Base-by-base conservation (phyloP, 2,329 filamentous ascomycete genomes). In the Venturia effusa region DNA sequence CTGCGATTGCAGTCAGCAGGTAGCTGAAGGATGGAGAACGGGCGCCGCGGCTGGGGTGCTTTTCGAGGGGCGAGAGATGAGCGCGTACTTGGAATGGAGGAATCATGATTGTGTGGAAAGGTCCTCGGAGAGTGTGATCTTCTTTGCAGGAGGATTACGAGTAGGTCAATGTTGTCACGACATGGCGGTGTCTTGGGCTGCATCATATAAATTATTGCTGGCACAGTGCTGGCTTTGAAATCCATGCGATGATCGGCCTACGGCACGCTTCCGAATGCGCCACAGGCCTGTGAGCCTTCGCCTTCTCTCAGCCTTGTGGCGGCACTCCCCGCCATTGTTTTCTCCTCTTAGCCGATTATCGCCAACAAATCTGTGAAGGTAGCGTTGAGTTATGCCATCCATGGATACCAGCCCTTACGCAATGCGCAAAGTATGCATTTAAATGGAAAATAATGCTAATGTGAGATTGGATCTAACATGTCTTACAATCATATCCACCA, bases 1-100 rank as follows among this genome's bases (percentile, higher is more conserved):
- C 88, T 97, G 64, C 61, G 43, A 24, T 48, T 43, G 32, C 34
- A 62, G 45, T 62, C 61, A 60, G 59, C 59, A 57, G 51, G 15
- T 34, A 34, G 51, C 51, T 57, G 51, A 57, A 34, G 51, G 51
- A 57, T 34, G 32, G 48, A 30, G 48, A 55, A 13, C 15, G 24
- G 30, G 27, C 51, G 34, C 30, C 51, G 27, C 27, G n/a, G 34
- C n/a, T n/a, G 27, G 59, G 59, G 27, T 24, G 40, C 34, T 27
- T 17, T 32, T 22, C 59, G 59, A 60, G 59, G 4, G 37, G 22
- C 4, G 57, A 60, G 22, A 37, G 7, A 17, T 15, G 51, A 10
- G 39, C 64, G 64, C 64, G 37, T 57, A 65, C 64, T 54, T 65
- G 61, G 24, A 65, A 65, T 51, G 64, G 48, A 45, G 45, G 62